Evolutionary conservation across 768 basidiomycete species (phyloP), one percentile per base, ranked within the genome.

Genomic region (Hygrocybe coccinea): DNA sequence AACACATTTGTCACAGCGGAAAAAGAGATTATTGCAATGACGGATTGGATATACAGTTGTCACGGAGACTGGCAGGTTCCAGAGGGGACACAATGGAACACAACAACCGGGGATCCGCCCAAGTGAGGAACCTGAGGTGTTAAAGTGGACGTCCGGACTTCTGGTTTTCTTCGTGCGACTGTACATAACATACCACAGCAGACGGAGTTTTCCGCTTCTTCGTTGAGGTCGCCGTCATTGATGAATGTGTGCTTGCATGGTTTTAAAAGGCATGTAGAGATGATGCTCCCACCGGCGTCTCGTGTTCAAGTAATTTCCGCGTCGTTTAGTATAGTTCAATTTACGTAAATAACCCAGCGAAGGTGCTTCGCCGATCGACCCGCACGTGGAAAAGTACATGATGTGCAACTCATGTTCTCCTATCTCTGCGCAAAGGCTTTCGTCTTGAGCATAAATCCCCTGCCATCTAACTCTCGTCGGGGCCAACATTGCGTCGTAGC

Each of bases 31-130:
- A 84, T 91, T 17, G 71, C 63, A 33, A 71, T 78, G 58, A 83
- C 85, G 17, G 86, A 92, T 65, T 95, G 87, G 84, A 71, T 64
- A 6, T 85, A 82, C 71, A 87, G 84, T 41, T 95, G 93, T 65
- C 67, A 77, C 60, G 89, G 87, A 2, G 76, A 88, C 60, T 95
- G 91, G 89, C 69, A 70, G 0, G 77, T 93, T 0, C 85, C 87
- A 0, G 69, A 75, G 15, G 89, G 89, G 0, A 63, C 74, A 0
- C 76, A 69, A 2, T 93, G 90, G 90, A 79, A 83, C 62, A 91
- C 89, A 6, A 81, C 81, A 7, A 85, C 78, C 1, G 89, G 89
- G n/a, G 79, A 83, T 38, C 74, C 82, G 15, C 86, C 86, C 6
- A 68, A 62, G 55, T 21, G 12, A 25, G 5, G 45, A 47, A 11